A percentile compares a stretch with the other conserved stretches of the same genome.
phyloP scores from a whole-genome alignment of 2,329 filamentous ascomycete species.

The Ceratocystiopsis sp. region DNA sequence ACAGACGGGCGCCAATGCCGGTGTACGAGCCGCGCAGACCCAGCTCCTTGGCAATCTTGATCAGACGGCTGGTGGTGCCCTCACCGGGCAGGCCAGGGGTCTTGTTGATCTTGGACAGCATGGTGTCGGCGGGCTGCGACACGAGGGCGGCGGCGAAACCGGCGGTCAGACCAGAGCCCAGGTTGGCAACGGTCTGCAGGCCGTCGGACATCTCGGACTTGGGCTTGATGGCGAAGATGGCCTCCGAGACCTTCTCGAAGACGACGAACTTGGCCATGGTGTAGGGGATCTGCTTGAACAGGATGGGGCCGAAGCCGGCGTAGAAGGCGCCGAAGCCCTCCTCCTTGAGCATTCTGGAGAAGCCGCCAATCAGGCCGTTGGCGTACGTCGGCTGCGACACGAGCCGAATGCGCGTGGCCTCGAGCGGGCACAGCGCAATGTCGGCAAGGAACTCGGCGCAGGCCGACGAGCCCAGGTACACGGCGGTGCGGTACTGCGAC shows the following conservation, averaged over 20 bases:
- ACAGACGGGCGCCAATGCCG: constrained; percentile 51
- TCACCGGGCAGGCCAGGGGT: constrained; percentile 65
- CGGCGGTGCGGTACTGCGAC: constrained; percentile 51
- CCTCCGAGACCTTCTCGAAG: constrained; percentile 64
- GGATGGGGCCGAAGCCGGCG: constrained; percentile 63
- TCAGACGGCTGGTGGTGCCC: constrained; percentile 54
- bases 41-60: constrained; percentile 70
- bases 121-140: constrained; percentile 72
- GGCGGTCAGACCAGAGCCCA: constrained; percentile 22
- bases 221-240: constrained; percentile 45
- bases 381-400: constrained; percentile 66
- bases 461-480: constrained; percentile 50
- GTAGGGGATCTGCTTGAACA: constrained; percentile 72
- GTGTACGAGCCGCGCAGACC: constrained; percentile 55
- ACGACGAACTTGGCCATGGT: constrained; percentile 83
- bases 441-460: constrained; percentile 46
- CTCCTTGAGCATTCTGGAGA: constrained; percentile 54
- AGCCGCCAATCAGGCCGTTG: constrained; percentile 52
- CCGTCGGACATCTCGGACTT: constrained; percentile 46
- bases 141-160: constrained; percentile 69
- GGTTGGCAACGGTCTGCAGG: constrained; percentile 57
- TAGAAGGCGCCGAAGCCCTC: constrained; percentile 69
- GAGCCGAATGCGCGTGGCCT: constrained; percentile 73
- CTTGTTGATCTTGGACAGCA: constrained; percentile 86
- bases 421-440: constrained; percentile 65